Evolutionary conservation across 495 filamentous ascomycete genomes (phyloP), one percentile per base, ranked within the genome.

Genomic region (Cercophora samala): DNA sequence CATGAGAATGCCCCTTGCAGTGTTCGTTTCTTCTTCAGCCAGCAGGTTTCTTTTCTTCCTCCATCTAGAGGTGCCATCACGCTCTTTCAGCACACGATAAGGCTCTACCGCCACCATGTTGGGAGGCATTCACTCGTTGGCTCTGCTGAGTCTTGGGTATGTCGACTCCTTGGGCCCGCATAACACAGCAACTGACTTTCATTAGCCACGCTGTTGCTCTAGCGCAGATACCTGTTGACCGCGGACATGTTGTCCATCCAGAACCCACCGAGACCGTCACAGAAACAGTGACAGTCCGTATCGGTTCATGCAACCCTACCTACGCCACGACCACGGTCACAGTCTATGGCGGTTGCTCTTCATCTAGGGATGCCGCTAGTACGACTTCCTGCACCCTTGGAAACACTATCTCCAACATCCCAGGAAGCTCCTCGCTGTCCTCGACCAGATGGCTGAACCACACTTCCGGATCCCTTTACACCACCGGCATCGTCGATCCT

Each of bases 91-190:
- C 53, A 37, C 26, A 6, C 19, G 62, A 52, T 29, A 53, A 42
- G 5, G 26, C 21, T 42, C 23, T n/a, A 1, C 17, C 26, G 6
- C 52, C 56, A 56, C 55, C 53, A 69, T 69, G 67, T 42, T 26
- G n/a, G 53, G 42, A 29, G n/a, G 3, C 1, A 8, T 56, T 64
- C 68, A 37, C 37, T 46, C 56, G 21, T 51, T 66, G 56, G 62
- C 64, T 62, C 62, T 70, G 2, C n/a, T 70, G 55, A 61, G 68
- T 21, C 37, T 69, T 22, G 29, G 68, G 68, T 66, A 66, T 8
- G 56, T 46, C 9, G 15, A n/a, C 8, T 23, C 2, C 37, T 46
- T 29, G 0, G 8, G 8, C 26, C 8, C 11, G 1, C 9, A 22
- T 18, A 9, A 25, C 17, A 60, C 26, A 29, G 26, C 8, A 29